These are phyloP conservation scores for Combretum micranthum DNA, from an alignment of 345 rosid genomes.

Conservation along the genomic window DNA sequence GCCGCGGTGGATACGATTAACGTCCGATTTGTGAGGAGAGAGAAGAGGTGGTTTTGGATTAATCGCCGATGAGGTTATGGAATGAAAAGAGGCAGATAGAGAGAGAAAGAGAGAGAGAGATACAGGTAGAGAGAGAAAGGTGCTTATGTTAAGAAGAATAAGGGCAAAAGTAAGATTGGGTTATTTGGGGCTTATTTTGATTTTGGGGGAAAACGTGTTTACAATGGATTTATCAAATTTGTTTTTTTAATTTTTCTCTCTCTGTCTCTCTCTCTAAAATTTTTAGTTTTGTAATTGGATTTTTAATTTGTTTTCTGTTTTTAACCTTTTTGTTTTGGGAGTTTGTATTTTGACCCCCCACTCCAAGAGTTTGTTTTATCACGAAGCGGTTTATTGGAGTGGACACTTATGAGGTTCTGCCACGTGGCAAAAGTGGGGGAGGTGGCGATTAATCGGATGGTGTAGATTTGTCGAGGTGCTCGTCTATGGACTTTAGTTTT, in stretches of 20 bases:
- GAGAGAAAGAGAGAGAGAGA: conserved; percentile 4
- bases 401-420: background rate
- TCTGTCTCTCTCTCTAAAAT: background rate
- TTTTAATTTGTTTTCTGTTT: no score
- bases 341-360: no score
- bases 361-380: background rate
- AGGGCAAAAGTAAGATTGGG: conserved; percentile 6
- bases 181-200: conserved; percentile 14
- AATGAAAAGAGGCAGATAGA: background rate
- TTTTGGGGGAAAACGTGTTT: conserved; percentile 18
- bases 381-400: background rate
- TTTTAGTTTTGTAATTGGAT: no score
- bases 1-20: conserved; percentile 19
- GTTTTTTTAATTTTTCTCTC: background rate
- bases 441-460: background rate
- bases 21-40: conserved; percentile 30
- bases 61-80: conserved; percentile 45
- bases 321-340: no score
- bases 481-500: no score
- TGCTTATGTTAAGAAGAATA: conserved; percentile 10
- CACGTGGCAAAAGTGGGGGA: background rate
- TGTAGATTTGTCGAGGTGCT: background rate
- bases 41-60: conserved; percentile 33
- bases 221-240: conserved; percentile 1
- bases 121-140: conserved; percentile 5